A percentile compares a stretch with the other conserved stretches of the same genome.
phyloP scores from a whole-genome alignment of 805 yeast species.

The Starmerella tilneyi region DNA sequence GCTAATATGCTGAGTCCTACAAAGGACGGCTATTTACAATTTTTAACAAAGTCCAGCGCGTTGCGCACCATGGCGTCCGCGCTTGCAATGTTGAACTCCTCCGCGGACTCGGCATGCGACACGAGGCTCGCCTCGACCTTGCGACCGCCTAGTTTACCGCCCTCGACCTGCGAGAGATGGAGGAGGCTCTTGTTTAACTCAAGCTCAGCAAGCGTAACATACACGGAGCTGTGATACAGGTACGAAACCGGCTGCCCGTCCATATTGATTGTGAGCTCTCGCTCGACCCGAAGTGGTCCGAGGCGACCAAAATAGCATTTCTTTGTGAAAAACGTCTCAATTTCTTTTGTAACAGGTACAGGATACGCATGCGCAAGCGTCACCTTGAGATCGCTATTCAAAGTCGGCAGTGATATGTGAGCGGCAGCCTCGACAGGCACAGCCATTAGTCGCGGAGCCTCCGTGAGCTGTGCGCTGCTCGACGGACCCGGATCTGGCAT shows the following conservation, averaged over 20 bases:
- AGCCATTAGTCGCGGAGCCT: constrained; percentile 34
- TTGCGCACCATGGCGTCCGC: constrained; percentile 13
- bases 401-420: constrained; percentile 37
- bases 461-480: constrained; percentile 28
- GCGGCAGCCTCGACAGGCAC: constrained; percentile 39
- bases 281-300: constrained; percentile 33
- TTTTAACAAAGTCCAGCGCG: constrained; percentile 19
- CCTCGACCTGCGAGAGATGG: constrained; percentile 42
- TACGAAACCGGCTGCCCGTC: constrained; percentile 37
- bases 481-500: constrained; percentile 30
- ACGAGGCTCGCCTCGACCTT: constrained; percentile 42
- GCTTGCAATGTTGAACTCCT: constrained; percentile 8
- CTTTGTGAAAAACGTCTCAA: constrained; percentile 35
- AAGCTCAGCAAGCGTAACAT: constrained; percentile 40
- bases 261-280: constrained; percentile 34
- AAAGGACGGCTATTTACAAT: constrained; percentile 5
- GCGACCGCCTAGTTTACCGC: constrained; percentile 51
- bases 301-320: constrained; percentile 21
- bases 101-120: constrained; percentile 26
- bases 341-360: constrained; percentile 32
- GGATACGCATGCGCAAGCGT: constrained; percentile 31
- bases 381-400: constrained; percentile 39
- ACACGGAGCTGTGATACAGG: constrained; percentile 37
- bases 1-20: neutral
- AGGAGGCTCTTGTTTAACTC: constrained; percentile 31